Evolutionary conservation across 495 filamentous ascomycete species (phyloP), one percentile per base, ranked within the genome.

Genomic region (Rhypophila decipiens): DNA sequence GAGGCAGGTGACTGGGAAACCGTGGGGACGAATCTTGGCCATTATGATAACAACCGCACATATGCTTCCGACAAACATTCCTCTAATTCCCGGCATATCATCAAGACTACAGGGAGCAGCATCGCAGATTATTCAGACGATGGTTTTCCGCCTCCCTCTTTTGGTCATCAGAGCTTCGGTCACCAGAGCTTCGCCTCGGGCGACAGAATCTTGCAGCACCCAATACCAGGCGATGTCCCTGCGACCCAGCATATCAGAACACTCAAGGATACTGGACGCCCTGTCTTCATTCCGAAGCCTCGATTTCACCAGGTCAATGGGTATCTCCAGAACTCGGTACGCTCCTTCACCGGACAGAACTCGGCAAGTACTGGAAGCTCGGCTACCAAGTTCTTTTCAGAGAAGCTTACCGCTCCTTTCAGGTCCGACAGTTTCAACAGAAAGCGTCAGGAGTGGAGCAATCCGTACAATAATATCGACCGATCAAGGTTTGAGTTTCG

Each of bases 81-180:
- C 36, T 17, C 27, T 13, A 42, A 37, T 10, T 40, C 33, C 1
- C 51, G 24, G 39, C 56, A 39, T 5, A 13, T 24, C 1, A 21
- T 44, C 27, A 61, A 66, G 46, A 20, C 29, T 10, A 58, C 66
- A 2, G 66, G 67, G n/a, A 67, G 64, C 48, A 69, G 67, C 34
- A 53, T 70, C 27, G 69, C 67, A 0, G 55, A 66, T 38, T 64
- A 50, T 29, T 70, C 66, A 0, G 65, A 71, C 19, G 47, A 53
- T 9, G 53, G 44, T 19, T 43, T 57, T 24, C 27, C 36, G 15
- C 21, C 8, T 4, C 27, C 29, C 18, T 23, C 34, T 10, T 39
- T 19, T 4, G 36, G 38, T 18, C 45, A 56, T 22, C 7, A 37
- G 15, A 38, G 15, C 3, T 58, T 19, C 5, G 36, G 38, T 18